Percentiles rank a stretch among this genome's conserved stretches.
Evolutionary conservation across 2,329 filamentous ascomycete genomes (phyloP).

Genomic region (Trichoderma sp.): DNA sequence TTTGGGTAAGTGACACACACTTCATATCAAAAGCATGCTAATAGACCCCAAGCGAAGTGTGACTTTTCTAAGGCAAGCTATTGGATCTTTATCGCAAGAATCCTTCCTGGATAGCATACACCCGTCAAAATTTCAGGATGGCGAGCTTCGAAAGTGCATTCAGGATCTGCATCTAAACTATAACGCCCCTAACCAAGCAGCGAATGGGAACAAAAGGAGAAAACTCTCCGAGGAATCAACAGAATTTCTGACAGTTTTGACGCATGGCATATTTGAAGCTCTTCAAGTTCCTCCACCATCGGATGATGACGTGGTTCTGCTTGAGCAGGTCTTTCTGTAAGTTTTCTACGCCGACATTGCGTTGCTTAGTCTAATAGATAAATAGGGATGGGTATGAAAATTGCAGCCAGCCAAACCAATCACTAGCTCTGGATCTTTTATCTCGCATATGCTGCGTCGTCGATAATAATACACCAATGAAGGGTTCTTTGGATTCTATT

Average conservation of each 20-base stretch:
- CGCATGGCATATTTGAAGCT: slow-evolving; percentile 28
- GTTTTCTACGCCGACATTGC: slow-evolving; percentile 27
- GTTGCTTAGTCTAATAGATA: slow-evolving; percentile 22
- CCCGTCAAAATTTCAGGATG: slow-evolving; percentile 31
- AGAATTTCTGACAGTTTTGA: slow-evolving; percentile 25
- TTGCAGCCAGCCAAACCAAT: slow-evolving; percentile 49
- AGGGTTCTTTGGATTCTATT: not conserved
- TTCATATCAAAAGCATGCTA: slow-evolving; percentile 13
- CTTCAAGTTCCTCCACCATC: slow-evolving; percentile 28
- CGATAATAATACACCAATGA: slow-evolving; percentile 1
- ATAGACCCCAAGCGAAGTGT: slow-evolving; percentile 30
- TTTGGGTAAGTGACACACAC: slow-evolving; percentile 37
- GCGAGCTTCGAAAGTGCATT: slow-evolving; percentile 30
- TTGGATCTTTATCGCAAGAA: slow-evolving; percentile 23
- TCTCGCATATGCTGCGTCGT: slow-evolving; percentile 44
- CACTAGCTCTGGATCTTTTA: slow-evolving; percentile 51
- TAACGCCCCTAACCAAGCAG: slow-evolving; percentile 15
- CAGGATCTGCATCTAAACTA: slow-evolving; percentile 32
- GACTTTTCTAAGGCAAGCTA: slow-evolving; percentile 30
- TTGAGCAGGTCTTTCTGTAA: slow-evolving; percentile 46
- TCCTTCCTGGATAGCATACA: slow-evolving; percentile 26
- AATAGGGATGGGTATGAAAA: slow-evolving; percentile 41
- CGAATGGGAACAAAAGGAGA: slow-evolving; percentile 29
- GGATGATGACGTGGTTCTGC: slow-evolving; percentile 27
- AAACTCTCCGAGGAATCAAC: slow-evolving; percentile 26